Conservation (phyloP, 2,329 filamentous ascomycete species). For the Aspergillus tubingensis region DNA sequence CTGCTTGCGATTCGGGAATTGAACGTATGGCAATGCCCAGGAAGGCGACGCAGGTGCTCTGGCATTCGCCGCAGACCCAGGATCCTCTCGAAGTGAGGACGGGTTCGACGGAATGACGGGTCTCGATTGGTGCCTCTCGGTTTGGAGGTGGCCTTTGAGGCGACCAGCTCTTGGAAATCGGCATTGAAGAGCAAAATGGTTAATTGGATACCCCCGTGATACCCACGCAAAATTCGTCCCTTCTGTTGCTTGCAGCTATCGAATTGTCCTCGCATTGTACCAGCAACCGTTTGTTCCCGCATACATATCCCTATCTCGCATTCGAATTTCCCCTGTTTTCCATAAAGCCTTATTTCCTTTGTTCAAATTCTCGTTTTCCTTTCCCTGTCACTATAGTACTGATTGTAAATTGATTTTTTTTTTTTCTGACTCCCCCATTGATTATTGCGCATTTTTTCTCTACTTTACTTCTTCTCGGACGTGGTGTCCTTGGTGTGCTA, state of each 20-base stretch:
- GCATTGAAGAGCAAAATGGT: constrained; percentile 35
- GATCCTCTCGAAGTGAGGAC: constrained; percentile 7
- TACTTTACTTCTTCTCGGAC: neutral
- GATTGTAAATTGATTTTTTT: constrained; percentile 20
- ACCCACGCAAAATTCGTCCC: constrained; percentile 39
- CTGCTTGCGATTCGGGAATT: constrained; percentile 16
- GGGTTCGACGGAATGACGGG: constrained; percentile 12
- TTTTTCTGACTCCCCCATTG: neutral
- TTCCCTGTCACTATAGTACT: constrained; percentile 20
- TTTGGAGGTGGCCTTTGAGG: constrained; percentile 19
- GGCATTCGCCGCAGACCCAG: constrained; percentile 7
- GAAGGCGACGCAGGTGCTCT: constrained; percentile 12
- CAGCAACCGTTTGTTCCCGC: constrained; percentile 27
- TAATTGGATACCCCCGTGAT: constrained; percentile 44
- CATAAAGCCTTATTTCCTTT: constrained; percentile 26
- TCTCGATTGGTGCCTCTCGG: constrained; percentile 15
- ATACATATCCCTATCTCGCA: constrained; percentile 40
- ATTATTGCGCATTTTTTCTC: neutral
- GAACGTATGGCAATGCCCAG: constrained; percentile 12
- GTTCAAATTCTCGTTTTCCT: constrained; percentile 21
- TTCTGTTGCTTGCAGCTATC: constrained; percentile 39
- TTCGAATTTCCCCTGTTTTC: constrained; percentile 24
- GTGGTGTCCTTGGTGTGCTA: neutral
- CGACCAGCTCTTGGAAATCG: constrained; percentile 22
- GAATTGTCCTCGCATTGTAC: constrained; percentile 34